These are phyloP conservation scores for Monosporascus sp. DNA, from an alignment of 2,329 filamentous ascomycete genomes.

Conservation along the genomic window DNA sequence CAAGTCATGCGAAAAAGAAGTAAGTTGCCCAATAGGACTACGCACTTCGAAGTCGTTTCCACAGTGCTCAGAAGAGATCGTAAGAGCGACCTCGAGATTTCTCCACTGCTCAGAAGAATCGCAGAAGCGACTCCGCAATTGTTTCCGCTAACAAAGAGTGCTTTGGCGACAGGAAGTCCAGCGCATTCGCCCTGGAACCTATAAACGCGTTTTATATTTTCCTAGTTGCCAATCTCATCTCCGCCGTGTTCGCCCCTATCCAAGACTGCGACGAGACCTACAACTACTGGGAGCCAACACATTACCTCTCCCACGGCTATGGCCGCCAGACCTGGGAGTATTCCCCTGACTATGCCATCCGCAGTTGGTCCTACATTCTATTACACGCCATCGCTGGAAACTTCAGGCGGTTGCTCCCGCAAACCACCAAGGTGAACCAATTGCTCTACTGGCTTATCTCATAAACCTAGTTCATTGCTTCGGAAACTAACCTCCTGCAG, in stretches of 20 bases:
- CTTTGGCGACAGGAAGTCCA: conserved; percentile 34
- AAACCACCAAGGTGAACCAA: conserved; percentile 48
- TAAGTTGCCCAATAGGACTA: conserved; percentile 7
- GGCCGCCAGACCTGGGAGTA: conserved; percentile 99
- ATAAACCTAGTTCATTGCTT: background rate
- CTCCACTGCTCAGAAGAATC: background rate
- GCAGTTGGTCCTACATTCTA: conserved; percentile 86
- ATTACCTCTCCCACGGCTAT: conserved; percentile 89
- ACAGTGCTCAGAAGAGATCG: background rate
- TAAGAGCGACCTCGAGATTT: background rate
- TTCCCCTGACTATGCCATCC: conserved; percentile 87
- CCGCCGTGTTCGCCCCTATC: conserved; percentile 81
- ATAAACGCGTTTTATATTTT: conserved; percentile 79
- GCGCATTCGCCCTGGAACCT: conserved; percentile 61
- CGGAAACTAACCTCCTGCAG: conserved; percentile 23
- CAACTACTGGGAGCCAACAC: conserved; percentile 97
- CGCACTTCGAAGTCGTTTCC: too few species aligned
- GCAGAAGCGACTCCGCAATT: background rate
- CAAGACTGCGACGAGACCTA: conserved; percentile 98
- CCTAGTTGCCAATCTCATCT: conserved; percentile 64
- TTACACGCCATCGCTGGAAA: conserved; percentile 72
- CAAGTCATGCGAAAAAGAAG: conserved; percentile 28
- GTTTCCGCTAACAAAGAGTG: conserved; percentile 6
- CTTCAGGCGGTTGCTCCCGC: conserved; percentile 58
- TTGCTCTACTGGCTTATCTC: background rate